Conservation (phyloP, 805 yeast species). For the Candida orba region DNA sequence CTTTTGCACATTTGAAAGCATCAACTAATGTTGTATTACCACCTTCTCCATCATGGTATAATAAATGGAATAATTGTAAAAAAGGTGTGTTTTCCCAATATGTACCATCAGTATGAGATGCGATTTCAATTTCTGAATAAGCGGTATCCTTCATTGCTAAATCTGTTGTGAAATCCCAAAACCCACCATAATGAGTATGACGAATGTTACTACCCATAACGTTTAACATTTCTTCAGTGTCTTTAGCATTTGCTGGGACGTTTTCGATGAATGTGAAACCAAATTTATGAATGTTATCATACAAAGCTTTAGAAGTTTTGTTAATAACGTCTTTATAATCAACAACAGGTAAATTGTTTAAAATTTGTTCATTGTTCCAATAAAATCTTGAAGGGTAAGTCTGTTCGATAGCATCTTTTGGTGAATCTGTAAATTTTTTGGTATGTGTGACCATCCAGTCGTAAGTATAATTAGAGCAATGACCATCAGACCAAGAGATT, state of each 20-base stretch:
- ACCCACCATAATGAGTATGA: conserved; percentile 73
- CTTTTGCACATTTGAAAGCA: conserved; percentile 53
- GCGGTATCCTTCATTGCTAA: conserved; percentile 64
- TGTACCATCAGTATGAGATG: conserved; percentile 66
- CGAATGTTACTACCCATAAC: conserved; percentile 49
- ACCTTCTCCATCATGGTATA: conserved; percentile 58
- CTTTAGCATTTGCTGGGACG: conserved; percentile 54
- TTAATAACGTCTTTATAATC: conserved; percentile 42
- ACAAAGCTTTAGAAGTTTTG: conserved; percentile 14
- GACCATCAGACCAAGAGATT: conserved; percentile 14
- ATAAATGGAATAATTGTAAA: conserved; percentile 57
- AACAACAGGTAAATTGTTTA: conserved; percentile 21
- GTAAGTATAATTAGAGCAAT: conserved; percentile 11
- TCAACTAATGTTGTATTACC: conserved; percentile 65
- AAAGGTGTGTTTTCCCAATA: conserved; percentile 73
- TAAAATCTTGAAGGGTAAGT: conserved; percentile 33
- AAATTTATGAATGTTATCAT: conserved; percentile 24
- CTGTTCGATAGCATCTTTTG: conserved; percentile 24
- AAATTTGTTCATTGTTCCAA: conserved; percentile 40
- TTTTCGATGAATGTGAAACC: conserved; percentile 59
- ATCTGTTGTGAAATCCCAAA: conserved; percentile 73
- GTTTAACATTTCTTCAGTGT: conserved; percentile 50
- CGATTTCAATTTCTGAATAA: conserved; percentile 58
- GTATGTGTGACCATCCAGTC: conserved; percentile 20
- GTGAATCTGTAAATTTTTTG: conserved; percentile 28